These are phyloP conservation scores for Tephrocybe sp. DNA, from an alignment of 768 basidiomycete species.

Conservation along the genomic window DNA sequence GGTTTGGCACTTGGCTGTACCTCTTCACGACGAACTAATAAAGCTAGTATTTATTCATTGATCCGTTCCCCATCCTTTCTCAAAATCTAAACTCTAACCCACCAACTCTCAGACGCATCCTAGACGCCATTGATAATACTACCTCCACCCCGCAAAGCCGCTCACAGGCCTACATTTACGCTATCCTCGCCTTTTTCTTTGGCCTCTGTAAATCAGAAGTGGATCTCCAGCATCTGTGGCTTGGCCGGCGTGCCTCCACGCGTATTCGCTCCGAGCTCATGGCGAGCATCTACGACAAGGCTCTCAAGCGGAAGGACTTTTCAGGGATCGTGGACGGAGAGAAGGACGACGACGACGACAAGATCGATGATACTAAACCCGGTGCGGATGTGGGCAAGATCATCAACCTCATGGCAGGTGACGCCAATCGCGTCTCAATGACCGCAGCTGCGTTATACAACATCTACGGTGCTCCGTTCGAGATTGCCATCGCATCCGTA, in stretches of 20 bases:
- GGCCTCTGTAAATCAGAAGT: constrained; percentile 61
- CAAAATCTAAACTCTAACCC: neutral
- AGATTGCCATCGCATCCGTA: constrained; percentile 66
- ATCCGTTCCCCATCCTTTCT: neutral
- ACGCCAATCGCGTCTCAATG: constrained; percentile 61
- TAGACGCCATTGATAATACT: constrained; percentile 50
- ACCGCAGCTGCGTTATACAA: constrained; percentile 59
- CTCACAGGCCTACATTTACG: constrained; percentile 73
- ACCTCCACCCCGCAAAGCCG: constrained; percentile 50
- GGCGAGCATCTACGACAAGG: constrained; percentile 87
- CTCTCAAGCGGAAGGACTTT: constrained; percentile 79
- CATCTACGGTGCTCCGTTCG: constrained; percentile 76
- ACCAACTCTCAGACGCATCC: constrained; percentile 42
- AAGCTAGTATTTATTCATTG: no score
- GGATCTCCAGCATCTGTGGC: constrained; percentile 79
- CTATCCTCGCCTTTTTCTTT: constrained; percentile 69
- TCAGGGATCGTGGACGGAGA: constrained; percentile 69
- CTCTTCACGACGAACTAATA: no score
- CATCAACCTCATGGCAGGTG: constrained; percentile 85
- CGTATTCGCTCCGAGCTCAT: constrained; percentile 79
- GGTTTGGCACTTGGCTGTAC: constrained; percentile 7
- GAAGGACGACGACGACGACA: constrained; percentile 32
- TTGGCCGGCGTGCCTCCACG: constrained; percentile 71
- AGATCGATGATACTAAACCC: constrained; percentile 58
- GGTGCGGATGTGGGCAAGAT: constrained; percentile 90